A percentile compares a stretch with the other conserved stretches of the same genome.
Evolutionary conservation across 2,329 filamentous ascomycete genomes (phyloP).

Genomic region (Colletotrichum endophyticum): DNA sequence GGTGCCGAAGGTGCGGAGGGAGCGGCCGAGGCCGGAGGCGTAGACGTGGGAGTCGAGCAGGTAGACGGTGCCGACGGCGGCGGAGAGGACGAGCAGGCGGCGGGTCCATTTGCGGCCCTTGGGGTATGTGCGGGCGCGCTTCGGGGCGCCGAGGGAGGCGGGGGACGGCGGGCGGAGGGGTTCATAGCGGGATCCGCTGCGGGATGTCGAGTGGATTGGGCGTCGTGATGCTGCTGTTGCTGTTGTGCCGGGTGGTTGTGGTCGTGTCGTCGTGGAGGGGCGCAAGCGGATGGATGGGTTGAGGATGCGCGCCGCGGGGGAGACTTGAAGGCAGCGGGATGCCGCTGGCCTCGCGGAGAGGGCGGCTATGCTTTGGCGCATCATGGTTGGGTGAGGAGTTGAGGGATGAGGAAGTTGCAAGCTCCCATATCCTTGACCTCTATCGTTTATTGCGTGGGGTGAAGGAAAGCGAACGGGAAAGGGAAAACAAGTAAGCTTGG

Average conservation of each 20-base stretch:
- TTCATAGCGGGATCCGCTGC: constrained; percentile 61
- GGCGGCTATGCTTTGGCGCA: constrained; percentile 29
- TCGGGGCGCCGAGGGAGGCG: constrained; percentile 75
- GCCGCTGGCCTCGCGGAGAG: constrained; percentile 23
- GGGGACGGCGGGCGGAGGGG: constrained; percentile 80
- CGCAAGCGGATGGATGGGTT: neutral
- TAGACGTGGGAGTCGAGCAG: constrained; percentile 76
- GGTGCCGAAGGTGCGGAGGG: constrained; percentile 78
- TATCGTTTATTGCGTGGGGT: neutral
- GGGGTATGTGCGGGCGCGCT: constrained; percentile 72
- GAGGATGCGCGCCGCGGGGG: neutral
- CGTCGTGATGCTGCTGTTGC: neutral
- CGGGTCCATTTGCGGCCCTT: constrained; percentile 78
- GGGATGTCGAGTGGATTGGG: constrained; percentile 26
- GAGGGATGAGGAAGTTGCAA: neutral
- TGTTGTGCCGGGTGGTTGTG: neutral
- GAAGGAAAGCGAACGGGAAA: neutral
- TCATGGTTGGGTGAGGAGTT: constrained; percentile 23
- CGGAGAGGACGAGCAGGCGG: constrained; percentile 67
- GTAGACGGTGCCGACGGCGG: constrained; percentile 67
- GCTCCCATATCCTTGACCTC: neutral
- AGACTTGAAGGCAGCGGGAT: constrained; percentile 3
- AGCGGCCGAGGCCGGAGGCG: constrained; percentile 79
- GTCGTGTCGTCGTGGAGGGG: neutral
- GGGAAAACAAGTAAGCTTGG: neutral